These are phyloP conservation scores for Prunus mira DNA, from an alignment of 306 rosid genomes.

Conservation along the genomic window DNA sequence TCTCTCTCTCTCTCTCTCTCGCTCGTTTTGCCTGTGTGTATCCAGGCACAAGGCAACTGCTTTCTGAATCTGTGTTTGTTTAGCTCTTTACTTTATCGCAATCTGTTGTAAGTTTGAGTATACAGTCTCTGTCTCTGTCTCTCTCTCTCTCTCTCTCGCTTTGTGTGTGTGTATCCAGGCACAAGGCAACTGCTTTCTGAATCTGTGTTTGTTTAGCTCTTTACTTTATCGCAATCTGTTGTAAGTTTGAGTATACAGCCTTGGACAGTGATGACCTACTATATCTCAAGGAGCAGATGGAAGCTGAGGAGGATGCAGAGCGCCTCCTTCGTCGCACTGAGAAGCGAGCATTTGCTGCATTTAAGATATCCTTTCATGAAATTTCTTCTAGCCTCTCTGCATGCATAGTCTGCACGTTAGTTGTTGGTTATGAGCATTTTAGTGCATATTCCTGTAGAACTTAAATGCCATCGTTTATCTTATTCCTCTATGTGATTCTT, in stretches of 20 bases:
- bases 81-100: slow-evolving; percentile 27
- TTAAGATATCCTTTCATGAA: slow-evolving; percentile 85
- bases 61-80: background rate
- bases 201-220: slow-evolving; percentile 12
- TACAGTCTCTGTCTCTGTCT: slow-evolving; percentile 11
- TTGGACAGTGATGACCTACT: slow-evolving; percentile 98
- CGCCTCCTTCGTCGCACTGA: slow-evolving; percentile 97
- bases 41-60: background rate
- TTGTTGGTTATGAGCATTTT: background rate
- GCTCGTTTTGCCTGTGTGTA: background rate
- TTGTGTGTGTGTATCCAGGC: background rate
- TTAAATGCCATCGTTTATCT: background rate
- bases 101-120: slow-evolving; percentile 40
- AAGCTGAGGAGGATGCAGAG: slow-evolving; percentile 99
- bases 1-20: slow-evolving; percentile 12
- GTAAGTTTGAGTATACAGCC: slow-evolving; percentile 70
- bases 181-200: background rate
- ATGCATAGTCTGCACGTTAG: background rate
- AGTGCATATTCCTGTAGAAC: background rate
- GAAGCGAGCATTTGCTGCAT: slow-evolving; percentile 96
- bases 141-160: background rate
- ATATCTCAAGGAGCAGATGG: slow-evolving; percentile 99
- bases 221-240: slow-evolving; percentile 32
- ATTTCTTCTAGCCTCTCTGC: slow-evolving; percentile 4
- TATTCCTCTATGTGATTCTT: background rate